These are phyloP conservation scores for Fusarium temperatum DNA, from an alignment of 2,329 filamentous ascomycete genomes.

Conservation along the genomic window DNA sequence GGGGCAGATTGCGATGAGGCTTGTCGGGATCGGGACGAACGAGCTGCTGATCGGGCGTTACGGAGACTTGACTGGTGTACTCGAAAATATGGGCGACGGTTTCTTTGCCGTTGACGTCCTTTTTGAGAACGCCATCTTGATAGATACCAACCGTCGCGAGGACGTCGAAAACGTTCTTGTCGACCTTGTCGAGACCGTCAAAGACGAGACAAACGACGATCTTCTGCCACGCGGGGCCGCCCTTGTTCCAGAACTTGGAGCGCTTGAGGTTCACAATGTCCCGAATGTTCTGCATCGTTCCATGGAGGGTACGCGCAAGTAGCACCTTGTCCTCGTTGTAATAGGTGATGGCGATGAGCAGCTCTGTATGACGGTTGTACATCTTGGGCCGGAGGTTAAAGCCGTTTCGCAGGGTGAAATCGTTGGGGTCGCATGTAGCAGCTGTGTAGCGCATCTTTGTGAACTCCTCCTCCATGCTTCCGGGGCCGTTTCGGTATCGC, in stretches of 20 bases:
- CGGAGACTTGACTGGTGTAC: constrained; percentile 41
- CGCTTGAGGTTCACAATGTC: constrained; percentile 40
- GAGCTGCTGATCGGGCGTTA: constrained; percentile 40
- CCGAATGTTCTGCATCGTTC: constrained; percentile 39
- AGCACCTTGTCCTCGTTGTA: constrained; percentile 43
- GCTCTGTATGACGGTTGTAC: constrained; percentile 41
- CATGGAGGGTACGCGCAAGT: constrained; percentile 37
- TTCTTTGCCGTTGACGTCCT: constrained; percentile 40
- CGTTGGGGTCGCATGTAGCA: constrained; percentile 40
- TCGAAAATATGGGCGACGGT: constrained; percentile 40
- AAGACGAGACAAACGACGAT: constrained; percentile 41
- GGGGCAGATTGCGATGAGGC: constrained; percentile 31
- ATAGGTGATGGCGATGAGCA: constrained; percentile 40
- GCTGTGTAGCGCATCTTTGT: constrained; percentile 41
- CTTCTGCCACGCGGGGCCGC: constrained; percentile 39
- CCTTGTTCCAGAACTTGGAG: constrained; percentile 41
- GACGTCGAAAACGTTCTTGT: constrained; percentile 41
- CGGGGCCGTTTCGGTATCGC: constrained; percentile 29
- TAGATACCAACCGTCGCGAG: constrained; percentile 39
- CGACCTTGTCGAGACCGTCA: constrained; percentile 39
- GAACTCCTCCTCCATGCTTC: constrained; percentile 36
- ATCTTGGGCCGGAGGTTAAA: constrained; percentile 40
- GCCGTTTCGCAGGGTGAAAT: constrained; percentile 38
- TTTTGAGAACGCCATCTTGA: constrained; percentile 40
- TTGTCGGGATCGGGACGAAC: constrained; percentile 35